Conservation (phyloP, 2,329 filamentous ascomycete genomes). For the Ophioceras dolichostomum region DNA sequence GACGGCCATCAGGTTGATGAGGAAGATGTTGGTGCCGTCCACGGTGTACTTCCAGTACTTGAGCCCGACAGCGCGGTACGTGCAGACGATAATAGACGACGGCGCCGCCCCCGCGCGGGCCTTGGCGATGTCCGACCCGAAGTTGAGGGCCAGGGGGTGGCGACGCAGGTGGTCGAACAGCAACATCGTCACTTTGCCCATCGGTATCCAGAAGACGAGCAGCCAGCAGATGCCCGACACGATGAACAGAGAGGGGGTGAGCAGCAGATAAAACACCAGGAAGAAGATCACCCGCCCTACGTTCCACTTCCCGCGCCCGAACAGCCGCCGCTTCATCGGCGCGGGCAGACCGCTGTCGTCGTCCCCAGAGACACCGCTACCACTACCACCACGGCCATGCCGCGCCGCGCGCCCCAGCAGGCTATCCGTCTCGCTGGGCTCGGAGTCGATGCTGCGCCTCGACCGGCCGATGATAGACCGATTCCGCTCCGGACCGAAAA, state of each 20-base stretch:
- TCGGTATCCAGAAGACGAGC: conserved; percentile 93
- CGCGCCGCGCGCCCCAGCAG: conserved; percentile 54
- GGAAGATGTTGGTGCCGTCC: conserved; percentile 96
- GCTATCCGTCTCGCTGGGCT: conserved; percentile 75
- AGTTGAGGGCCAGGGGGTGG: conserved; percentile 84
- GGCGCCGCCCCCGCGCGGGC: conserved; percentile 59
- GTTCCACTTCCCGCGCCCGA: conserved; percentile 93
- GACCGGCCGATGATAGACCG: conserved; percentile 78
- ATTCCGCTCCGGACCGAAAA: conserved; percentile 75
- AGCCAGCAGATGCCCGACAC: conserved; percentile 91
- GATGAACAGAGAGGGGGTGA: conserved; percentile 74
- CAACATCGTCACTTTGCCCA: conserved; percentile 89
- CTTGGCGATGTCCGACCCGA: conserved; percentile 74
- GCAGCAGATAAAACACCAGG: conserved; percentile 84
- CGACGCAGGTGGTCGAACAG: conserved; percentile 84
- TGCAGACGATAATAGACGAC: conserved; percentile 85
- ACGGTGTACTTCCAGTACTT: conserved; percentile 99
- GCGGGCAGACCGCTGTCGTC: conserved; percentile 19
- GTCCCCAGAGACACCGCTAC: conserved; percentile 1
- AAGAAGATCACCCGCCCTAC: conserved; percentile 93
- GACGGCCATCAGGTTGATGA: conserved; percentile 90
- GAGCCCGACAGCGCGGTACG: conserved; percentile 84
- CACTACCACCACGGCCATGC: conserved; percentile 23
- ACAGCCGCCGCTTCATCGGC: conserved; percentile 67
- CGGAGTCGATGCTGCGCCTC: conserved; percentile 78